Evolutionary conservation across 2,329 filamentous ascomycete species (phyloP).

Genomic region (Xylariaceae sp.): DNA sequence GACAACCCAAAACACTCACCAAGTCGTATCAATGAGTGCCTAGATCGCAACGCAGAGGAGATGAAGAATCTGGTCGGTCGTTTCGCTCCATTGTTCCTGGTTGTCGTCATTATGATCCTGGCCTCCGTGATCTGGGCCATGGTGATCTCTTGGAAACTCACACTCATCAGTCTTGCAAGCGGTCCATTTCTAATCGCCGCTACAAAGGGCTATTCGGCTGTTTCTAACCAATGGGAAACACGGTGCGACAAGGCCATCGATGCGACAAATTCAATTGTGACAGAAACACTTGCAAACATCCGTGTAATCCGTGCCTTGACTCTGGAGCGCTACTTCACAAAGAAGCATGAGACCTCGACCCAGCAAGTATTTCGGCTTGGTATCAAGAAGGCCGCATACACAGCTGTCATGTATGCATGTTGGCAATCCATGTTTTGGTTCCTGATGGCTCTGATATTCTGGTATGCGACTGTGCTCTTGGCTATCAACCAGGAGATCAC

Average conservation of each 20-base stretch:
- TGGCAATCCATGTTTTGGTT: slow-evolving; percentile 71
- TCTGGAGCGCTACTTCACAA: slow-evolving; percentile 68
- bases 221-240: slow-evolving; percentile 71
- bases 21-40: slow-evolving; percentile 62
- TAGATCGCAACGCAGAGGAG: slow-evolving; percentile 83
- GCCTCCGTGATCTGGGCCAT: slow-evolving; percentile 76
- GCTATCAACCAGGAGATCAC: slow-evolving; percentile 41
- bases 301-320: slow-evolving; percentile 73
- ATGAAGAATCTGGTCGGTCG: slow-evolving; percentile 79
- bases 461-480: slow-evolving; percentile 71
- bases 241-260: slow-evolving; percentile 63
- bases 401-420: slow-evolving; percentile 73
- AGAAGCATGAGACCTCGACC: slow-evolving; percentile 57
- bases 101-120: slow-evolving; percentile 63
- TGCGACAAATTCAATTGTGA: slow-evolving; percentile 59
- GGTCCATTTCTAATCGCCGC: slow-evolving; percentile 65
- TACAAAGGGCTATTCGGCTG: slow-evolving; percentile 61
- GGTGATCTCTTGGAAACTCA: slow-evolving; percentile 73
- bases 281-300: slow-evolving; percentile 76
- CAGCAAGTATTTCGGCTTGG: slow-evolving; percentile 58
- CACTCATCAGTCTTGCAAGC: slow-evolving; percentile 69
- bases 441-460: slow-evolving; percentile 77
- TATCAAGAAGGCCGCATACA: slow-evolving; percentile 61
- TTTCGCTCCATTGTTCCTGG: slow-evolving; percentile 69
- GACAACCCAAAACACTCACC: slow-evolving; percentile 64